Conservation (phyloP, 495 filamentous ascomycete genomes). For the Achaetomiella virescens region DNA sequence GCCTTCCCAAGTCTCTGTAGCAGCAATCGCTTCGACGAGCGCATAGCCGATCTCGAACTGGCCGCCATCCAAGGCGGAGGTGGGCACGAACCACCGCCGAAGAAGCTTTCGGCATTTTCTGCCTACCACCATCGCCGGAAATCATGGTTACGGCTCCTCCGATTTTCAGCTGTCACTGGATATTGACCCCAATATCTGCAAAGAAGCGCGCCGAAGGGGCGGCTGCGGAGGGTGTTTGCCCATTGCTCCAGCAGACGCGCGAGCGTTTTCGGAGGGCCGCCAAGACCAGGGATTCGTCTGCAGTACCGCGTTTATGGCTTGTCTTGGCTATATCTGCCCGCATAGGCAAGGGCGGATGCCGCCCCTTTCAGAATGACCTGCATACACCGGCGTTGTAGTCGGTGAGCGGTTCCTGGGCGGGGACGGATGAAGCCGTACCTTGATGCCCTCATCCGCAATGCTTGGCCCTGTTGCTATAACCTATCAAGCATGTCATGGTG, state of each 20-base stretch:
- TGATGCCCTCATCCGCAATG: background rate
- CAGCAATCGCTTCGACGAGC: background rate
- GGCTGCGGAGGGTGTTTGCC: background rate
- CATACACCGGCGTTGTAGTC: conserved; percentile 23
- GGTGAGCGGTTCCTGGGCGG: conserved; percentile 24
- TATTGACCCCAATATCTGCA: background rate
- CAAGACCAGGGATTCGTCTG: conserved; percentile 4
- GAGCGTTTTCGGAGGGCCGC: background rate
- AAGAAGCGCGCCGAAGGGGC: background rate
- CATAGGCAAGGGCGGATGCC: conserved; percentile 20
- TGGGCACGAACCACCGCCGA: background rate
- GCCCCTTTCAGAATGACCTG: conserved; percentile 13
- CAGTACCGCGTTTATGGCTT: conserved; percentile 1
- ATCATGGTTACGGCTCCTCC: background rate
- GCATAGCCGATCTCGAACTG: background rate
- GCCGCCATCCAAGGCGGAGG: background rate
- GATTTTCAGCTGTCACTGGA: background rate
- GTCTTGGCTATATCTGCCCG: conserved; percentile 3
- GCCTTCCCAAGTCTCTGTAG: background rate
- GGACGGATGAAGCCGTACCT: conserved; percentile 21
- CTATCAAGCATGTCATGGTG: background rate
- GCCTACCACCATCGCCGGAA: background rate
- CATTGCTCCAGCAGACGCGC: background rate
- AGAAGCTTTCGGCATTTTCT: background rate
- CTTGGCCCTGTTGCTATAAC: background rate